These are phyloP conservation scores for Leccinum ochraceum DNA, from an alignment of 768 basidiomycete species.

Conservation along the genomic window DNA sequence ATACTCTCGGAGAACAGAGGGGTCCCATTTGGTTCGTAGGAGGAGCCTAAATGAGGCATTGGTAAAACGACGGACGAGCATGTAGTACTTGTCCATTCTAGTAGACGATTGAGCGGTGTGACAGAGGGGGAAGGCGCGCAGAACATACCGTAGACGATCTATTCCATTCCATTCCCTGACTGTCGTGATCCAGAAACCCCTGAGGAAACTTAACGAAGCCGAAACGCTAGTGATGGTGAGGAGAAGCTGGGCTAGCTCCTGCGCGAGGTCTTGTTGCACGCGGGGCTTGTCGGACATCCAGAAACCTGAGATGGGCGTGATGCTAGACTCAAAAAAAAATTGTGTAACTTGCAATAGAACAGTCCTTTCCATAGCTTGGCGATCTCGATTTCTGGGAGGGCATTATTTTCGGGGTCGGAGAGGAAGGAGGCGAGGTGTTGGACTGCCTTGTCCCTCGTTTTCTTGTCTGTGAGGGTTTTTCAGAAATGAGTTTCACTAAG, in stretches of 20 bases:
- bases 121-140: not conserved
- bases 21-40: constrained; percentile 68
- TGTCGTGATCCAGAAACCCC: constrained; percentile 88
- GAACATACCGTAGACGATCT: constrained; percentile 78
- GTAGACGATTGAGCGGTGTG: constrained; percentile 3
- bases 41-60: constrained; percentile 86
- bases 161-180: constrained; percentile 94
- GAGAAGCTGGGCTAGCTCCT: constrained; percentile 80
- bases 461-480: constrained; percentile 64
- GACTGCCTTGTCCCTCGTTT: constrained; percentile 88
- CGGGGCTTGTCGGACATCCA: constrained; percentile 99
- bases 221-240: constrained; percentile 60
- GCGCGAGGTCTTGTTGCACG: constrained; percentile 89
- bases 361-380: constrained; percentile 96
- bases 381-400: constrained; percentile 74
- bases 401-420: constrained; percentile 59
- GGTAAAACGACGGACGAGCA: constrained; percentile 88
- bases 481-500: not conserved
- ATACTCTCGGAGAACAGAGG: constrained; percentile 53
- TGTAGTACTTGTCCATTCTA: constrained; percentile 97
- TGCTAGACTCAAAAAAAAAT: not conserved
- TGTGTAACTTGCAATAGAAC: constrained; percentile 76
- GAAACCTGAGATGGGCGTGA: constrained; percentile 60
- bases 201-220: constrained; percentile 72
- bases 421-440: constrained; percentile 78